Evolutionary conservation across 2,329 filamentous ascomycete genomes (phyloP).

Genomic region (Zalaria sp.): DNA sequence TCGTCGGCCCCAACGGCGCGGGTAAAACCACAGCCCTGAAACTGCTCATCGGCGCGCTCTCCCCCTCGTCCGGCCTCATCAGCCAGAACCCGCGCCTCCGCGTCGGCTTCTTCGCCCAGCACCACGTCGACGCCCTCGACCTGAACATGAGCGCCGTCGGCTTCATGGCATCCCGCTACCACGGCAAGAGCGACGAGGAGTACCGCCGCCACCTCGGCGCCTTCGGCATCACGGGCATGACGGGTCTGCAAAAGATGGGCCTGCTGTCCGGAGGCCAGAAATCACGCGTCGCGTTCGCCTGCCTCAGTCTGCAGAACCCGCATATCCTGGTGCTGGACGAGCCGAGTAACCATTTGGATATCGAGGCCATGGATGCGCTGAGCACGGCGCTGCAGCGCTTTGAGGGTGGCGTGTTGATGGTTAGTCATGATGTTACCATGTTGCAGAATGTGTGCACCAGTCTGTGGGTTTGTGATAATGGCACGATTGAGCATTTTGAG

Average conservation of each 20-base stretch:
- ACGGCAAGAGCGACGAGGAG: slow-evolving; percentile 86
- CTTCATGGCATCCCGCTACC: slow-evolving; percentile 91
- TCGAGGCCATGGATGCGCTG: slow-evolving; percentile 96
- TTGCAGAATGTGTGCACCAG: slow-evolving; percentile 88
- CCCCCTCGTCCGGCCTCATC: slow-evolving; percentile 65
- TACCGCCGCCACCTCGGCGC: slow-evolving; percentile 91
- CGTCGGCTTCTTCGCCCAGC: slow-evolving; percentile 94
- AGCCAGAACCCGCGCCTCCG: slow-evolving; percentile 78
- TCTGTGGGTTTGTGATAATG: slow-evolving; percentile 91
- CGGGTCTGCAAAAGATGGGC: slow-evolving; percentile 90
- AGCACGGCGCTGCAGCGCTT: slow-evolving; percentile 73
- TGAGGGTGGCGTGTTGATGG: slow-evolving; percentile 92
- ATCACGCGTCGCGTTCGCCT: slow-evolving; percentile 96
- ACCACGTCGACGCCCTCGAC: slow-evolving; percentile 93
- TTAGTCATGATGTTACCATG: slow-evolving; percentile 98
- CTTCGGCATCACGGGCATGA: slow-evolving; percentile 76
- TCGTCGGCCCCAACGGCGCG: slow-evolving; percentile 97
- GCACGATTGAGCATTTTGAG: slow-evolving; percentile 89
- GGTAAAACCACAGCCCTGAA: slow-evolving; percentile 98
- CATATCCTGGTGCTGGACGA: slow-evolving; percentile 97
- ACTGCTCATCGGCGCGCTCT: slow-evolving; percentile 78
- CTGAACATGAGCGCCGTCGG: slow-evolving; percentile 77
- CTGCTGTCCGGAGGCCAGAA: slow-evolving; percentile 94
- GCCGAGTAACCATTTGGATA: slow-evolving; percentile 96
- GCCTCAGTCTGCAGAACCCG: slow-evolving; percentile 79